Evolutionary conservation across 306 rosid genomes (phyloP), one percentile per base, ranked within the genome.

Genomic region (Begonia masoniana): DNA sequence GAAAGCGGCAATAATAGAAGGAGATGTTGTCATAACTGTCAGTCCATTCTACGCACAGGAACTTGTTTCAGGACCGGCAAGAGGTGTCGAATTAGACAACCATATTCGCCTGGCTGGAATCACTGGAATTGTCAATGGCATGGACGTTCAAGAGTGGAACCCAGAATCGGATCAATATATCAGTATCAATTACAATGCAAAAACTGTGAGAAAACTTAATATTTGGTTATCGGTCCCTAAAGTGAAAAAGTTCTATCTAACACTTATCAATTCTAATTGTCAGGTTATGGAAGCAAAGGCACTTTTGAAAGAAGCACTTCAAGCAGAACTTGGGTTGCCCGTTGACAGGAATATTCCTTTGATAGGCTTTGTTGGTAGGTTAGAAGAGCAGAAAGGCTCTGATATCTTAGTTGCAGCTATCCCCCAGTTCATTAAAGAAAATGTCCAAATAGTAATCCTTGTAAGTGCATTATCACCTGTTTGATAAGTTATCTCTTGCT

Each of bases 361-460:
- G 59, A 71, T 91, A 11, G 87, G 81, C 54, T 91, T 86, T 67
- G 79, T 91, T 15, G 99, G 99, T 43, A 86, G 99, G 54, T 92
- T 91, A 24, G 99, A 91, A 68, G 99, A 91, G 76, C 99, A 91
- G 71, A 91, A 91, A 63, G 99, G 99, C 62, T 82, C 99, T 7
- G 99, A 91, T 71, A 86, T 91, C 71, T 84, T 91, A 35, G 84
- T 65, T 26, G 96, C 67, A 55, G 92, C 99, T 24, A 83, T 91
- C 71, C 79, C 94, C 0, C 62, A 73, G 51, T 77, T 91, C 52
- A 58, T 76, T 13, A 41, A 36, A 36, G 84, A 79, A 68, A 59
- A 81, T 60, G 77, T 83, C 61, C 99, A 91, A 59, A 60, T 91
- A 52, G 78, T 86, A 24, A 74, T 85, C 68, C 96, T 91, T 58